Evolutionary conservation across 192 early-diverging fungal species (phyloP), one percentile per base, ranked within the genome.

Genomic region (Gorgonomyces haynaldii): DNA sequence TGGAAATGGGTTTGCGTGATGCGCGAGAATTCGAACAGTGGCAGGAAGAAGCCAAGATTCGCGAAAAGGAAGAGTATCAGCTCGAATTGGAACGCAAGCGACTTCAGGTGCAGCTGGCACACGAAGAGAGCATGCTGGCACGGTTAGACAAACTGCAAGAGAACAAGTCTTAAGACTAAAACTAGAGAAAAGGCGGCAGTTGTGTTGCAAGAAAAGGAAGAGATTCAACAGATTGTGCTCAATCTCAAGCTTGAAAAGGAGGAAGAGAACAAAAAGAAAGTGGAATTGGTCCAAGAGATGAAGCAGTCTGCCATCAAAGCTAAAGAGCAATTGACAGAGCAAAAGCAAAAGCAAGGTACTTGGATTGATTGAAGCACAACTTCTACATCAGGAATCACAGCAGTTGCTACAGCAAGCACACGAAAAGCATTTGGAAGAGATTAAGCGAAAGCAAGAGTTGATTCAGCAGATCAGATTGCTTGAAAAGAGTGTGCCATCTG

Each of bases 401-500:
- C 16, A 4, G 9, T 9, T 47, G 2, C 45, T 22, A 17, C 16
- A 35, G 28, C 48, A 56, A 24, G 64, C 64, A 5, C 46, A 41
- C 16, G 30, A 45, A 24, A 55, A 63, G 35, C 60, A 53, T 12
- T 56, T 58, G 25, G 65, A 65, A 35, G 74, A 72, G 25, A 51
- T 32, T 7, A 50, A 50, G 16, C 42, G 69, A 8, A 72, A 72
- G 51, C 26, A 46, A 9, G 60, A 69, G 27, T 47, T 76, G 4
- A 76, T 76, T 19, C 64, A 69, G 43, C 69, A 76, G 54, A 76
- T 76, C 42, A 45, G 74, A 28, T 37, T 65, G 24, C 45, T 76
- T 3, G 74, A 76, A 51, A 57, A 54, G 41, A 45, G 62, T 22
- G 52, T 69, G 1, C 57, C 62, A 2, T 43, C 63, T 9, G 62